phyloP scores from a whole-genome alignment of 2,329 filamentous ascomycete genomes.

The Neofusicoccum cordaticola region DNA sequence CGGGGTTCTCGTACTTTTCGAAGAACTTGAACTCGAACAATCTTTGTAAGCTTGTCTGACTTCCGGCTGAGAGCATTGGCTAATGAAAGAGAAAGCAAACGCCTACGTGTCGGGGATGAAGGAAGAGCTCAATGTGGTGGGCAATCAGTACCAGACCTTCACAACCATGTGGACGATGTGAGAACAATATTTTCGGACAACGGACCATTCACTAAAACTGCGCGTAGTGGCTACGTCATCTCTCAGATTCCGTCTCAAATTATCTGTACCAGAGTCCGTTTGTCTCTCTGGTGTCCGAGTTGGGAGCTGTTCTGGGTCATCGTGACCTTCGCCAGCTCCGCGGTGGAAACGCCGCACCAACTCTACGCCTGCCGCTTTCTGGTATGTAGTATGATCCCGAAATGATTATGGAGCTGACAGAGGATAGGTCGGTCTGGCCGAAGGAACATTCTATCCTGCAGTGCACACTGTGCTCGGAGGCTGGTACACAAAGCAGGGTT shows the following conservation, averaged over 20 bases:
- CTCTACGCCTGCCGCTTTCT: conserved; percentile 7
- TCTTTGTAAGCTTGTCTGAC: neutral
- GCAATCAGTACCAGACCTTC: conserved; percentile 54
- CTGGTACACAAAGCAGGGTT: conserved; percentile 6
- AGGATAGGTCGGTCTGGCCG: neutral
- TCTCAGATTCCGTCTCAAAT: neutral
- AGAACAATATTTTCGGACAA: neutral
- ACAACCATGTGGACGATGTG: conserved; percentile 13
- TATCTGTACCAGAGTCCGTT: neutral
- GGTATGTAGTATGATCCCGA: neutral
- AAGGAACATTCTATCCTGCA: conserved; percentile 4
- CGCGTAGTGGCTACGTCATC: neutral
- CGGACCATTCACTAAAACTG: neutral
- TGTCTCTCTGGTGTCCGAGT: neutral
- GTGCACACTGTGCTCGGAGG: conserved; percentile 11
- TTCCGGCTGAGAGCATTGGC: neutral
- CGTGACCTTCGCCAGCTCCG: conserved; percentile 1
- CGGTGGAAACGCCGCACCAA: neutral
- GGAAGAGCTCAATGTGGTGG: conserved; percentile 36
- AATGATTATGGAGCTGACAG: neutral
- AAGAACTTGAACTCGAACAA: conserved; percentile 12
- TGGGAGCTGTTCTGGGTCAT: conserved; percentile 13
- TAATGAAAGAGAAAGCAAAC: conserved; percentile 35
- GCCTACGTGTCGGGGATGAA: conserved; percentile 39
- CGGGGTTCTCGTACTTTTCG: conserved; percentile 5